Conservation (phyloP, 75 land plant genomes). For the Cryptomeria japonica region DNA sequence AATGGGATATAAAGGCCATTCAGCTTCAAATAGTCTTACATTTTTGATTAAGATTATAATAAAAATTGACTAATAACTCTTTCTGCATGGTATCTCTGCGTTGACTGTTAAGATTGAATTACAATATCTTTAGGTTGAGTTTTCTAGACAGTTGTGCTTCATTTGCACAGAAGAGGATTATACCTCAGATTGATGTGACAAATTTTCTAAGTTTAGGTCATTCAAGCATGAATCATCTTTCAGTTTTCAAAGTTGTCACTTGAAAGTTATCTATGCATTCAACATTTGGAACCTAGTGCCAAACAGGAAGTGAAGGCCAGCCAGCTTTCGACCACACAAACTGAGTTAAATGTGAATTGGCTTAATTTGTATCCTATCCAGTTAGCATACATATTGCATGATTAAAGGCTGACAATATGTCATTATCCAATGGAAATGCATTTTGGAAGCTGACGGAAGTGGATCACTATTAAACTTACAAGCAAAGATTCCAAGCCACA, state of each 20-base stretch:
- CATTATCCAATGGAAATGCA: background rate
- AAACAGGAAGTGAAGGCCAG: background rate
- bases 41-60: background rate
- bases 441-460: background rate
- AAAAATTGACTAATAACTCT: background rate
- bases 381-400: background rate
- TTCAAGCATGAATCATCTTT: background rate
- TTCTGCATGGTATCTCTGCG: background rate
- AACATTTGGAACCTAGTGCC: background rate
- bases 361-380: background rate
- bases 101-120: background rate
- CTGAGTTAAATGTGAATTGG: background rate
- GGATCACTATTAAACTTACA: background rate
- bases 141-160: background rate
- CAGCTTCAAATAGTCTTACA: background rate
- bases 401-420: background rate
- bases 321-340: background rate
- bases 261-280: background rate
- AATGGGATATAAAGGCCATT: background rate
- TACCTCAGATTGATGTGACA: background rate
- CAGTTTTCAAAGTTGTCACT: background rate
- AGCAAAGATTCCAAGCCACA: background rate
- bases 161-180: background rate
- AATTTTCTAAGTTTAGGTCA: background rate
- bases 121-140: background rate